These are phyloP conservation scores for Populus hybrid DNA, from an alignment of 441 rosid species.

Conservation along the genomic window DNA sequence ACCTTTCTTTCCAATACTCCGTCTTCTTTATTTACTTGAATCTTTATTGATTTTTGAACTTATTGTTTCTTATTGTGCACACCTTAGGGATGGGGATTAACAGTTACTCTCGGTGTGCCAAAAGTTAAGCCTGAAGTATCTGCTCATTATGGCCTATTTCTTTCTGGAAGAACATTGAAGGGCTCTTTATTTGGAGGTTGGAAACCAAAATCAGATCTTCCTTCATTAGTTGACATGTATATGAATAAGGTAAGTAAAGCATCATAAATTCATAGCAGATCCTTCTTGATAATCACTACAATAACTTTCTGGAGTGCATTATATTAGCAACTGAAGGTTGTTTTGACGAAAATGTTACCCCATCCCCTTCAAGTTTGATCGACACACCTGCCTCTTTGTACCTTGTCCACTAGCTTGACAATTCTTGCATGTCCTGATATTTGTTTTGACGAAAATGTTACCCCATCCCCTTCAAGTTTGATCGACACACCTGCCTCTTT, in stretches of 20 bases:
- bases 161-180: slow-evolving; percentile 69
- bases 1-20: slow-evolving; percentile 6
- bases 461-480: not conserved
- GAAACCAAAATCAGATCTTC: slow-evolving; percentile 90
- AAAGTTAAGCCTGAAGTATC: slow-evolving; percentile 72
- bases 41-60: not conserved
- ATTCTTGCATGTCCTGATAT: not conserved
- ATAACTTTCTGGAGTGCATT: not conserved
- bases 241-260: slow-evolving; percentile 53
- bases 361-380: not conserved
- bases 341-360: not conserved
- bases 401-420: not conserved
- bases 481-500: not conserved
- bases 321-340: not conserved
- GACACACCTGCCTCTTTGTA: not conserved
- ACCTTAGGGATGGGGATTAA: slow-evolving; percentile 82
- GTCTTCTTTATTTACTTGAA: not conserved
- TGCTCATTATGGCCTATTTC: slow-evolving; percentile 73
- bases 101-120: slow-evolving; percentile 91
- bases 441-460: not conserved
- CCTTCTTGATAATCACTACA: not conserved
- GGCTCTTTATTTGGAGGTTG: slow-evolving; percentile 88
- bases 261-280: not conserved
- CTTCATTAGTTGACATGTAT: slow-evolving; percentile 71
- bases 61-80: not conserved